Evolutionary conservation across 257 asterid genomes (phyloP).

Genomic region (Buddleja alternifolia): DNA sequence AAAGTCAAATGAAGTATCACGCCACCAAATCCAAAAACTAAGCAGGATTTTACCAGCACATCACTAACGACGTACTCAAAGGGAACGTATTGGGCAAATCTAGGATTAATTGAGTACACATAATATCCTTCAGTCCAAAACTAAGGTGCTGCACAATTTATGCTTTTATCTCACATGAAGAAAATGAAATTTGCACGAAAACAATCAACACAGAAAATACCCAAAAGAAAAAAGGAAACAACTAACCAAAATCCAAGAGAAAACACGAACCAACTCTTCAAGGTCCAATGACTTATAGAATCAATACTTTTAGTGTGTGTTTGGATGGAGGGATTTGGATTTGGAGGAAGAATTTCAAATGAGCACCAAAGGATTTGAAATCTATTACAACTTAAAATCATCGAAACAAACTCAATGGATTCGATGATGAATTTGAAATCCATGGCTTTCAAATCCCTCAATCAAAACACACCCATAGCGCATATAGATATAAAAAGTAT

Average conservation of each 20-base stretch:
- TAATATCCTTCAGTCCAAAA: conserved; percentile 2
- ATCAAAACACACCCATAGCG: too few relatives aligned
- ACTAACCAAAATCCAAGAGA: not conserved
- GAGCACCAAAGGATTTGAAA: too few relatives aligned
- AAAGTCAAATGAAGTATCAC: conserved; percentile 14
- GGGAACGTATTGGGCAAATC: not conserved
- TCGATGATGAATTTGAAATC: too few relatives aligned
- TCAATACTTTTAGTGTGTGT: not conserved
- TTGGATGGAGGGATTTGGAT: too few relatives aligned
- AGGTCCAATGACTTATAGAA: not conserved
- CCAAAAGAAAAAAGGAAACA: not conserved
- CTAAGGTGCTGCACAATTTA: not conserved
- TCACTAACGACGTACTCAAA: conserved; percentile 9
- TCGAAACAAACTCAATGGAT: too few relatives aligned
- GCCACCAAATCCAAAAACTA: not conserved
- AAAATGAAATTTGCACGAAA: not conserved
- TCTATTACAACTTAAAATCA: too few relatives aligned
- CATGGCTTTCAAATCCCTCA: too few relatives aligned
- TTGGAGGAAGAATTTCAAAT: too few relatives aligned
- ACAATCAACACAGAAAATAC: not conserved
- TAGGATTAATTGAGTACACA: not conserved
- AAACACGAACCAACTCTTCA: not conserved
- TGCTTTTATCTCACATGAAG: not conserved
- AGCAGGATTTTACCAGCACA: not conserved
- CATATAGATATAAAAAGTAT: not conserved